Base-by-base conservation (phyloP, 345 rosid genomes). In the Arabis hirsuta region DNA sequence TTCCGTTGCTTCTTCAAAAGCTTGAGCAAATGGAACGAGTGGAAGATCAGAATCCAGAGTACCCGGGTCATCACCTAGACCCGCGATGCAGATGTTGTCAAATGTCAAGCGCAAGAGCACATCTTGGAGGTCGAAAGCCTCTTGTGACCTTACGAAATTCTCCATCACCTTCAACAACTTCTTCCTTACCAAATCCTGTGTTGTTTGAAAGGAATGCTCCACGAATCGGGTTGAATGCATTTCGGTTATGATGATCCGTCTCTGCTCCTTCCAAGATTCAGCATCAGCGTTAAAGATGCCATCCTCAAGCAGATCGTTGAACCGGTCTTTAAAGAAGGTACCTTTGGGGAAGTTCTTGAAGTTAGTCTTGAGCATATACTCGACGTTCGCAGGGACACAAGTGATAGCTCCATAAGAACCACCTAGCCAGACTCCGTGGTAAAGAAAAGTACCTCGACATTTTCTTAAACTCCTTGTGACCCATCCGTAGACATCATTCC, bases 321-420 rank as follows among this genome's bases (percentile, higher is more conserved):
- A 86, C 73, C 85, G 72, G 22, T 85, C 88, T 62, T 79, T 69
- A 26, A 58, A 88, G 71, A 79, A 83, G 6, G 61, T 42, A 10
- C 98, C 96, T 76, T 88, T 88, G 0, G 96, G 96, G 74, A 71
- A 92, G 84, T 90, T 92, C 29, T 66, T 71, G 80, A 89, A 92
- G 67, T 84, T 81, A 5, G 91, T 87, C 69, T 74, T 85, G 53
- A 89, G 81, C 80, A 84, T 78, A 48, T 91, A 80, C 71, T 89
- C 92, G 11, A 92, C 73, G 56, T 85, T 87, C 7, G 80, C 73
- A 53, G 95, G 87, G 31, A 85, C 77, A 42, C 72, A 75, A 3
- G 92, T 92, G 32, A 81, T 70, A 26, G 88, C 71, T 59, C 95
- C 92, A 32, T 42, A 62, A 34, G 84, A 69, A 0, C 84, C 82